Conservation (phyloP, 139 green algal species). For the Pleodorina starrii region DNA sequence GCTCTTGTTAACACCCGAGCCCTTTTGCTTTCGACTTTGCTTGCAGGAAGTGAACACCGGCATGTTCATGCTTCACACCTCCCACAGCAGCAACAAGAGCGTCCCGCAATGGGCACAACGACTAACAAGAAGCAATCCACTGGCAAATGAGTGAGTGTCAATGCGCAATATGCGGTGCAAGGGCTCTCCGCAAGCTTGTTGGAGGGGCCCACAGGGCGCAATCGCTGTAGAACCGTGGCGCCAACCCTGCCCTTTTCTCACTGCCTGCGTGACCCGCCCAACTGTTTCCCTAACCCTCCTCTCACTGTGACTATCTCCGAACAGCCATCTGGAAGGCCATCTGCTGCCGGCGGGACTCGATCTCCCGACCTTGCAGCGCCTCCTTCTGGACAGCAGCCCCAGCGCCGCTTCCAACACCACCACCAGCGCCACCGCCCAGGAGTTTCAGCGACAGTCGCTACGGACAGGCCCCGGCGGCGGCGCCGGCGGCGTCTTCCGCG, state of each 20-base stretch:
- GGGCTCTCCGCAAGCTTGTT: too few relatives aligned
- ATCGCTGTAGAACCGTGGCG: too few relatives aligned
- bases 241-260: too few relatives aligned
- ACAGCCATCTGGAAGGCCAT: conserved; percentile 29
- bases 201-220: too few relatives aligned
- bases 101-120: background rate
- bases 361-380: background rate
- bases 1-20: too few relatives aligned
- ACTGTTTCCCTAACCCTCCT: background rate
- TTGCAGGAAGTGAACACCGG: background rate
- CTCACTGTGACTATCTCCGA: too few relatives aligned
- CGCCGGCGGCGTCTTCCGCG: background rate
- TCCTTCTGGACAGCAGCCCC: background rate
- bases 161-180: too few relatives aligned
- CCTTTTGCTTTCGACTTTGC: too few relatives aligned
- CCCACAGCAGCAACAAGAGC: conserved; percentile 7
- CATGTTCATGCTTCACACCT: background rate
- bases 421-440: background rate
- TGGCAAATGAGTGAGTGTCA: conserved; percentile 24
- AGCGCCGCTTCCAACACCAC: background rate
- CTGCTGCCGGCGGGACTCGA: conserved; percentile 11
- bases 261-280: background rate
- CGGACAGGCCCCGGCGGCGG: background rate
- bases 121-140: background rate
- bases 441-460: background rate